These are phyloP conservation scores for Pseudoturritis turrita DNA, from an alignment of 345 rosid species.

Conservation along the genomic window DNA sequence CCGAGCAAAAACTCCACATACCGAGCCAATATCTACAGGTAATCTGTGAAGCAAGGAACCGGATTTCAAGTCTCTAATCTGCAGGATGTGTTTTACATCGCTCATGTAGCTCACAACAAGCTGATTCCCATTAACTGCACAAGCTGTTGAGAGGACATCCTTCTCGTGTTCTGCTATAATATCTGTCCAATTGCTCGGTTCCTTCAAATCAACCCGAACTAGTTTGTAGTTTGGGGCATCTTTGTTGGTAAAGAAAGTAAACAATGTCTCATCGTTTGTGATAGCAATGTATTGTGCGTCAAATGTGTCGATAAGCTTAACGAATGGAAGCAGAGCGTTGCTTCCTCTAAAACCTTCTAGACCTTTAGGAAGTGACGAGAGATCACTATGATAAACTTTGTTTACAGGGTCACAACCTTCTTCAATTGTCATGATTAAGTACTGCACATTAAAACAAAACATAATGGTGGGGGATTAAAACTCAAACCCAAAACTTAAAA, in stretches of 20 bases:
- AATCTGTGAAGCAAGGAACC: constrained; percentile 70
- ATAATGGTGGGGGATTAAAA: not conserved
- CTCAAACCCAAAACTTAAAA: not conserved
- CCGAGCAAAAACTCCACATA: constrained; percentile 56
- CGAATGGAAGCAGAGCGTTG: constrained; percentile 55
- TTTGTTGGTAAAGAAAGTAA: constrained; percentile 77
- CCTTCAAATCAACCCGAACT: constrained; percentile 70
- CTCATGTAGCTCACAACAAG: constrained; percentile 80
- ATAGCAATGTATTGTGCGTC: constrained; percentile 55
- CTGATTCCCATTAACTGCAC: constrained; percentile 59
- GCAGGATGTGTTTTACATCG: constrained; percentile 73
- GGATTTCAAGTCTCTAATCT: constrained; percentile 72
- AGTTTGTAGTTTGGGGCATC: constrained; percentile 83
- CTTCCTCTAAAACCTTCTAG: constrained; percentile 56
- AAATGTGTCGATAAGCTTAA: constrained; percentile 69
- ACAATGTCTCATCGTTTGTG: constrained; percentile 69
- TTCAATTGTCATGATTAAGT: constrained; percentile 46
- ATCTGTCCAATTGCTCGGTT: constrained; percentile 75
- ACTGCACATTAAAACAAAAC: constrained; percentile 47
- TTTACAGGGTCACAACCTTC: constrained; percentile 83
- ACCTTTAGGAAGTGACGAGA: constrained; percentile 61
- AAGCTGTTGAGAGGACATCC: constrained; percentile 75
- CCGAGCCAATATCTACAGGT: constrained; percentile 80
- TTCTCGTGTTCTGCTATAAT: constrained; percentile 66
- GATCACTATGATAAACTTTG: constrained; percentile 68